Percentiles rank a stretch among this genome's conserved stretches.
Conservation (phyloP, 257 asterid species). For the Primulina tabacum region DNA sequence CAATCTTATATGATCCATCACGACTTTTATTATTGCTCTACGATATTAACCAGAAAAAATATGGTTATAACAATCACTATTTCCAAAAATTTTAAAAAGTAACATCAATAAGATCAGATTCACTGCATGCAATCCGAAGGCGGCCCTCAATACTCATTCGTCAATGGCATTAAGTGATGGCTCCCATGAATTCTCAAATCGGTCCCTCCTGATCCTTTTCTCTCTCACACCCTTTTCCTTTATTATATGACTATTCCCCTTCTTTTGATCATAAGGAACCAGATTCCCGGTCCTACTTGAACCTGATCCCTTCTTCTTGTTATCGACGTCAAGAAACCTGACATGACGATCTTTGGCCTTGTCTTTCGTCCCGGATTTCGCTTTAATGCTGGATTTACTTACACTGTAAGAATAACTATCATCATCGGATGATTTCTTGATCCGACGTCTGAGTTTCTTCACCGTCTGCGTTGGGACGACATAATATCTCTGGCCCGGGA, state of each 20-base stretch:
- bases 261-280: constrained; percentile 11
- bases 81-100: too few relatives aligned
- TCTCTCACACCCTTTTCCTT: constrained; percentile 1
- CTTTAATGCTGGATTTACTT: constrained; percentile 34
- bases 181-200: constrained; percentile 44
- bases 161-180: constrained; percentile 51
- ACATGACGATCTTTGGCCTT: constrained; percentile 42
- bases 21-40: too few relatives aligned
- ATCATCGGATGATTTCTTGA: constrained; percentile 22
- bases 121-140: background rate
- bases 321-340: constrained; percentile 41
- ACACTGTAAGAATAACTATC: constrained; percentile 23
- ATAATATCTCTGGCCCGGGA: constrained; percentile 61
- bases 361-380: constrained; percentile 38
- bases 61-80: too few relatives aligned
- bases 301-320: constrained; percentile 16
- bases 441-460: constrained; percentile 52
- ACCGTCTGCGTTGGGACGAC: constrained; percentile 55
- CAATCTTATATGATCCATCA: too few relatives aligned
- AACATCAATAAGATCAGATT: background rate
- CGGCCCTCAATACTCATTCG: constrained; percentile 21
- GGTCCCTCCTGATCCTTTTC: constrained; percentile 30
- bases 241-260: background rate
- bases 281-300: background rate
- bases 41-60: background rate